phyloP scores from a whole-genome alignment of 179 eudicot species.

The Camellia oleifera region DNA sequence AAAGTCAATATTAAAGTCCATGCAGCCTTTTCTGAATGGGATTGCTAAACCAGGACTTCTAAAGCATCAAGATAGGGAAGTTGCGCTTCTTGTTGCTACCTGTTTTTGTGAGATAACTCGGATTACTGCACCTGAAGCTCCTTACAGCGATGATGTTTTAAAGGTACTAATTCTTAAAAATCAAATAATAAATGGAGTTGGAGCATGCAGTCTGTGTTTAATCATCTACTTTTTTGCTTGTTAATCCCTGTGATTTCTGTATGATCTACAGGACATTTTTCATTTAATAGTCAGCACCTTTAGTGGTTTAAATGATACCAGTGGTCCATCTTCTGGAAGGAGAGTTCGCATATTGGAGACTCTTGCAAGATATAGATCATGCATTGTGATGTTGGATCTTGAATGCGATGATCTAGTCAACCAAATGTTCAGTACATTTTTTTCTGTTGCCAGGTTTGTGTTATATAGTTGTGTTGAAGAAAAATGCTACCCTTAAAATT shows the following conservation, averaged over 20 bases:
- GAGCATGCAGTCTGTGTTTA: not conserved
- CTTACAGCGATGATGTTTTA: conserved; percentile 79
- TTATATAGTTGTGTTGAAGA: not conserved
- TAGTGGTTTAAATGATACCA: conserved; percentile 69
- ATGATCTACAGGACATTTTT: conserved; percentile 66
- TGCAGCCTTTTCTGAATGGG: conserved; percentile 79
- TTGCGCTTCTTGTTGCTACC: conserved; percentile 81
- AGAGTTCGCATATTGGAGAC: conserved; percentile 92
- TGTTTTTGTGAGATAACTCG: conserved; percentile 97
- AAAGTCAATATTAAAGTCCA: conserved; percentile 60
- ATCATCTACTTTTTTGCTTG: conserved; percentile 2
- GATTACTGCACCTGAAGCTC: conserved; percentile 97
- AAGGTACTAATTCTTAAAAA: conserved; percentile 45
- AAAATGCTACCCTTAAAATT: not conserved
- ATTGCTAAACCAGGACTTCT: conserved; percentile 78
- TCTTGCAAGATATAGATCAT: conserved; percentile 90
- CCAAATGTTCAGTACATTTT: conserved; percentile 81
- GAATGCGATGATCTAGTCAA: conserved; percentile 88
- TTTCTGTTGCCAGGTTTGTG: conserved; percentile 78
- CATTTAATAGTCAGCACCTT: conserved; percentile 81
- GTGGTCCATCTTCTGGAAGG: conserved; percentile 77
- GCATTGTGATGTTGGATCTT: conserved; percentile 98
- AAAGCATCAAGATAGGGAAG: conserved; percentile 87
- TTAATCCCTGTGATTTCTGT: conserved; percentile 9
- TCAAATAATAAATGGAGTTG: not conserved